Evolutionary conservation across 768 basidiomycete species (phyloP).

Genomic region (Amanita rubescens): DNA sequence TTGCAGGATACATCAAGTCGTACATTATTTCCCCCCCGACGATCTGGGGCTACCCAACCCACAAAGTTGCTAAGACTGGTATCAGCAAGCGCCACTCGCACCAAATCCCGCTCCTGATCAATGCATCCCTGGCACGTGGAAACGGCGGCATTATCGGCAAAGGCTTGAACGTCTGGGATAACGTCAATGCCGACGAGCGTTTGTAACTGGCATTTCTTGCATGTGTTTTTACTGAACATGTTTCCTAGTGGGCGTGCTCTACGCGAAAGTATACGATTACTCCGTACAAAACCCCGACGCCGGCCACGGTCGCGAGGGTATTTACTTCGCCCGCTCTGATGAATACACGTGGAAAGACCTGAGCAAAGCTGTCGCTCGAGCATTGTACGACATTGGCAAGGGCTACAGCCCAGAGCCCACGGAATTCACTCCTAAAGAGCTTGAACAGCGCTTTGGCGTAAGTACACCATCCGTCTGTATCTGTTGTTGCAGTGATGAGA

Average conservation of each 20-base stretch:
- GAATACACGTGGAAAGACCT: constrained; percentile 40
- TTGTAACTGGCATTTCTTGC: constrained; percentile 6
- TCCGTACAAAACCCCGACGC: constrained; percentile 23
- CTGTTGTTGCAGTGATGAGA: not conserved
- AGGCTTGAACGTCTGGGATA: constrained; percentile 53
- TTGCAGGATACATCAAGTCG: constrained; percentile 39
- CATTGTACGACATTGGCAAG: constrained; percentile 30
- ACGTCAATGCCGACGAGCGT: constrained; percentile 50
- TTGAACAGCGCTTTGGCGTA: constrained; percentile 32
- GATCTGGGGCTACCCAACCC: constrained; percentile 50
- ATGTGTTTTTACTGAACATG: not conserved
- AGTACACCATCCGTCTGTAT: constrained; percentile 1
- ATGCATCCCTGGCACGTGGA: constrained; percentile 35
- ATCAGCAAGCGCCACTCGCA: constrained; percentile 46
- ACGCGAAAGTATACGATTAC: constrained; percentile 34
- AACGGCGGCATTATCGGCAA: constrained; percentile 49
- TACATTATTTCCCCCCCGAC: constrained; percentile 49
- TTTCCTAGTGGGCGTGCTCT: constrained; percentile 35
- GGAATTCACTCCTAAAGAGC: constrained; percentile 37
- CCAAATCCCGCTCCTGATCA: constrained; percentile 44
- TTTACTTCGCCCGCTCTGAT: constrained; percentile 46
- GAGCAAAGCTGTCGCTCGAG: constrained; percentile 30
- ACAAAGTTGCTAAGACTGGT: constrained; percentile 40
- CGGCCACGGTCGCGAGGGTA: constrained; percentile 43
- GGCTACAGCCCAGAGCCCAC: constrained; percentile 32